Percentiles rank a stretch among this genome's conserved stretches.
Conservation (phyloP, 2,329 filamentous ascomycete genomes). For the Rutstroemia sp. region DNA sequence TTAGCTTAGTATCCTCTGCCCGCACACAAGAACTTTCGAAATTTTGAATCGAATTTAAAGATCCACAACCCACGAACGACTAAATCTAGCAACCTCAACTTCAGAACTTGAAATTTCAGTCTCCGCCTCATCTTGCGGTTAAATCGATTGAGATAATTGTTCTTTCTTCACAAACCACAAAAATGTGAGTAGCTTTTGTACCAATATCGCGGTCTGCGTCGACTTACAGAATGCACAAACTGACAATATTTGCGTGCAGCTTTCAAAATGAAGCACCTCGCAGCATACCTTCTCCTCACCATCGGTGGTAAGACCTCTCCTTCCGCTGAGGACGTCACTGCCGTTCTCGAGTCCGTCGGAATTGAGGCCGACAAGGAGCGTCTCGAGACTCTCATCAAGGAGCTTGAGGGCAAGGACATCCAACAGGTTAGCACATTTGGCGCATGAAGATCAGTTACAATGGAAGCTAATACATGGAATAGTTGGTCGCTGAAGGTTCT, state of each 20-base stretch:
- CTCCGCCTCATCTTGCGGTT: slow-evolving; percentile 95
- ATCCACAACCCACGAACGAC: slow-evolving; percentile 6
- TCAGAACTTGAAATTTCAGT: slow-evolving; percentile 90
- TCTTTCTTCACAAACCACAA: slow-evolving; percentile 31
- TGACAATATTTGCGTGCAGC: slow-evolving; percentile 31
- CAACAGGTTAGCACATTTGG: slow-evolving; percentile 59
- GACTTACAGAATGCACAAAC: slow-evolving; percentile 3
- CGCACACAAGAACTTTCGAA: slow-evolving; percentile 8
- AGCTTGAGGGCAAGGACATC: slow-evolving; percentile 90
- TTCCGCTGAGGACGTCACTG: slow-evolving; percentile 78
- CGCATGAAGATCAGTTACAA: slow-evolving; percentile 23
- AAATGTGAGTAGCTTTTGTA: slow-evolving; percentile 21
- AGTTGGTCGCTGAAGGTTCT: slow-evolving; percentile 89
- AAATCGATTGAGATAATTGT: slow-evolving; percentile 99
- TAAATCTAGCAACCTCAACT: slow-evolving; percentile 3
- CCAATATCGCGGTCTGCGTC: not conserved
- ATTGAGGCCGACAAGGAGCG: slow-evolving; percentile 89
- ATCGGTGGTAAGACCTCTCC: slow-evolving; percentile 89
- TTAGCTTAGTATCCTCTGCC: not conserved
- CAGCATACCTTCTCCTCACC: slow-evolving; percentile 94
- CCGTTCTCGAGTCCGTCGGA: slow-evolving; percentile 85
- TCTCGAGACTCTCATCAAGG: slow-evolving; percentile 76
- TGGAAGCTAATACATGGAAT: slow-evolving; percentile 20
- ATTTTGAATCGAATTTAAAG: slow-evolving; percentile 5
- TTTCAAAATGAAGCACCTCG: slow-evolving; percentile 98